Evolutionary conservation across 2,329 filamentous ascomycete species (phyloP).

Genomic region (Sporothrix brasiliensis): DNA sequence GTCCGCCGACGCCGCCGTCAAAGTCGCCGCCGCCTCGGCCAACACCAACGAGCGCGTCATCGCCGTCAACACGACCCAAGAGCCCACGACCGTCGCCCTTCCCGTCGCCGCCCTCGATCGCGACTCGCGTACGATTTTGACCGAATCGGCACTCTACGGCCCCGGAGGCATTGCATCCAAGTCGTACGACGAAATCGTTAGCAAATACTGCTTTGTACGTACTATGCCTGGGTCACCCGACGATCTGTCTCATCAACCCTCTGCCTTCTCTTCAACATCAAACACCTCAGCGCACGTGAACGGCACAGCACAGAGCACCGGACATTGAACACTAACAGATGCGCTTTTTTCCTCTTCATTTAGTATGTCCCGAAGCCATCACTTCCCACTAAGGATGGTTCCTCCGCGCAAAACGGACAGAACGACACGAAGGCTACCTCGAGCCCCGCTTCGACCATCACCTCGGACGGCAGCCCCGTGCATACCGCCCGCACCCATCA

Average conservation of each 20-base stretch:
- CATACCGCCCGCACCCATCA: constrained; percentile 38
- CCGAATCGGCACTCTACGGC: constrained; percentile 42
- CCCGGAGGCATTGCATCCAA: constrained; percentile 70
- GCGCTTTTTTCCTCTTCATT: constrained; percentile 36
- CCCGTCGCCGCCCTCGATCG: constrained; percentile 22
- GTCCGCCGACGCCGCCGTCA: constrained; percentile 25
- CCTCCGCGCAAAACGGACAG: constrained; percentile 47
- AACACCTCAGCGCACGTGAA: constrained; percentile 47
- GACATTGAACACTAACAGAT: constrained; percentile 29
- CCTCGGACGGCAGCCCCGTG: constrained; percentile 47
- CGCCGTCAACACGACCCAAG: constrained; percentile 34
- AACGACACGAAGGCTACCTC: constrained; percentile 41
- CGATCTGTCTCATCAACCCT: constrained; percentile 34
- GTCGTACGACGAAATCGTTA: constrained; percentile 94
- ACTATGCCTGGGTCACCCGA: constrained; percentile 46
- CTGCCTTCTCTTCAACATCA: constrained; percentile 17
- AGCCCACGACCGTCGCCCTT: constrained; percentile 29
- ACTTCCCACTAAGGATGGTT: constrained; percentile 54
- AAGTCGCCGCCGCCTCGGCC: constrained; percentile 12
- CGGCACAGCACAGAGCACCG: constrained; percentile 26
- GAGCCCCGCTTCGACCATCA: constrained; percentile 45
- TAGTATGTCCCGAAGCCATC: constrained; percentile 66
- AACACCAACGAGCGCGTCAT: constrained; percentile 26
- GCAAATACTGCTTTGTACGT: constrained; percentile 99
- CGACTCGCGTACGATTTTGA: constrained; percentile 24